phyloP scores from a whole-genome alignment of 495 filamentous ascomycete genomes.

The Penicillium cinerascens region DNA sequence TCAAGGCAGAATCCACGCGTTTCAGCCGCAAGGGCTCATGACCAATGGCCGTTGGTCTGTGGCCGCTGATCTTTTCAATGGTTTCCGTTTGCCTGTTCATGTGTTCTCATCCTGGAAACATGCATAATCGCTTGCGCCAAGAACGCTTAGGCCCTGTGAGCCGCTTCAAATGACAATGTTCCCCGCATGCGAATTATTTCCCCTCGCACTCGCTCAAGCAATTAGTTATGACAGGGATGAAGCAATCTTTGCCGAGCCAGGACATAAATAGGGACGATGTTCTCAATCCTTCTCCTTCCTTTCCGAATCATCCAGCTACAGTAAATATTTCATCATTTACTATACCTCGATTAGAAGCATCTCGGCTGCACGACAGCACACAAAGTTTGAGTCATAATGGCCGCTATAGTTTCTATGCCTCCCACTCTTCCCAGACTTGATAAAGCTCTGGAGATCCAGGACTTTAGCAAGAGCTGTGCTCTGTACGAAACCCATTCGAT shows the following conservation, averaged over 20 bases:
- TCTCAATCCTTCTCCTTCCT: no score
- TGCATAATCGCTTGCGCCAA: background rate
- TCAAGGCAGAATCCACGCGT: background rate
- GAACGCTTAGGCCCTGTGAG: background rate
- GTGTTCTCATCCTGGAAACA: background rate
- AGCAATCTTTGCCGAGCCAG: no score
- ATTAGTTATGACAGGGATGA: no score
- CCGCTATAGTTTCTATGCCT: background rate
- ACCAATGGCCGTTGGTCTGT: background rate
- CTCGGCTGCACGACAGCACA: no score
- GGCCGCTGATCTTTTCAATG: no score
- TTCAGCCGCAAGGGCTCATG: background rate
- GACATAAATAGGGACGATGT: no score
- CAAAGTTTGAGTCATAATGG: background rate
- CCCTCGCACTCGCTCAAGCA: no score
- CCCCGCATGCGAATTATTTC: background rate
- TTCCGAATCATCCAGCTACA: no score
- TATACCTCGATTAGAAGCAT: no score
- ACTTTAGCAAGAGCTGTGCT: background rate
- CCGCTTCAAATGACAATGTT: background rate
- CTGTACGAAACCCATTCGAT: background rate
- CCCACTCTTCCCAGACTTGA: background rate
- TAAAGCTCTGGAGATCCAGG: background rate
- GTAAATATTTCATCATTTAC: no score
- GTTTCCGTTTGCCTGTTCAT: no score